Percentiles rank a stretch among this genome's conserved stretches.
phyloP scores from a whole-genome alignment of 2,329 filamentous ascomycete species.

The Arthrinium puccinioides region DNA sequence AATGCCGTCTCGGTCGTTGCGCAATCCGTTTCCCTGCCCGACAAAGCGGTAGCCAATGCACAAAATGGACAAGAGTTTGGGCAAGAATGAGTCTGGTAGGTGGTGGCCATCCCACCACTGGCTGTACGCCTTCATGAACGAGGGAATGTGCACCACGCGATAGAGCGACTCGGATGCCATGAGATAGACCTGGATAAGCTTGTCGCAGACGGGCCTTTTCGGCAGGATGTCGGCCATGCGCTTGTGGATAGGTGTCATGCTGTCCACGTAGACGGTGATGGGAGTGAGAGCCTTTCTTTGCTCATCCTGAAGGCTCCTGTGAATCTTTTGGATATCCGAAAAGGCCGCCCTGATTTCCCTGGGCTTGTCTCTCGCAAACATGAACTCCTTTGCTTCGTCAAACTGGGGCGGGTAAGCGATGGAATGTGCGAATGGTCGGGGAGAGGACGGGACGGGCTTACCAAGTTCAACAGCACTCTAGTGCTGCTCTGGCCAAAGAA shows the following conservation, averaged over 20 bases:
- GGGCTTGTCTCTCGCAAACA: conserved; percentile 33
- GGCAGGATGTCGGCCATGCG: conserved; percentile 52
- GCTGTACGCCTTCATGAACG: conserved; percentile 43
- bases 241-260: conserved; percentile 49
- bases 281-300: conserved; percentile 39
- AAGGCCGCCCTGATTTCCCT: conserved; percentile 35
- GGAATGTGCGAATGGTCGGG: neutral
- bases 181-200: conserved; percentile 41
- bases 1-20: conserved; percentile 46
- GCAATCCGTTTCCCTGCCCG: conserved; percentile 41
- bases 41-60: conserved; percentile 47
- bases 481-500: conserved; percentile 47
- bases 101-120: conserved; percentile 42
- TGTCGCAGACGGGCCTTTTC: conserved; percentile 41
- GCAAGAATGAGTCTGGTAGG: conserved; percentile 42
- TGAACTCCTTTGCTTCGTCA: conserved; percentile 44
- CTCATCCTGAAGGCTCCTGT: conserved; percentile 39
- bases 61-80: conserved; percentile 44
- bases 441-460: conserved; percentile 21
- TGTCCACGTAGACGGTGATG: conserved; percentile 50
- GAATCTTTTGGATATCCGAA: conserved; percentile 36
- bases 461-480: conserved; percentile 46
- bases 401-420: conserved; percentile 30
- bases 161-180: conserved; percentile 45
- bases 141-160: conserved; percentile 44